Conservation (phyloP, 805 yeast species). For the Schwanniomyces vanrijiae region DNA sequence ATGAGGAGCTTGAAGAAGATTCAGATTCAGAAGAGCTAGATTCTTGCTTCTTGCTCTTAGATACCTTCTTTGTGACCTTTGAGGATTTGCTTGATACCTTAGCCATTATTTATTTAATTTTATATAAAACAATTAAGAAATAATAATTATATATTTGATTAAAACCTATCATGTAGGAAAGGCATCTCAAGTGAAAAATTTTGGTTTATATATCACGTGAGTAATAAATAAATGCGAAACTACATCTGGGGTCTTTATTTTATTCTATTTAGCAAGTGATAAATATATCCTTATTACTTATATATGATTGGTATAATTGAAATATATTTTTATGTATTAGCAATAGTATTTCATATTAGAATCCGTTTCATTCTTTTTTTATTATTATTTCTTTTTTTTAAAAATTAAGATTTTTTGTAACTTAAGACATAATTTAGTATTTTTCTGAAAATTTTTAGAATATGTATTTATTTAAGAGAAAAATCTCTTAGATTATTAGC, state of each 20-base stretch:
- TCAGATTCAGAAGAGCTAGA: slow-evolving; percentile 10
- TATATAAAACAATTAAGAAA: neutral
- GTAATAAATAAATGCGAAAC: neutral
- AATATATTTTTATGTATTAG: no score
- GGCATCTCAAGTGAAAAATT: slow-evolving; percentile 8
- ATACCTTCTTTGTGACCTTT: slow-evolving; percentile 24
- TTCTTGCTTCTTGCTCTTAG: slow-evolving; percentile 20
- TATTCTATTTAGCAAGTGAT: no score
- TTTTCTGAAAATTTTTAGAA: no score
- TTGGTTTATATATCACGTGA: neutral
- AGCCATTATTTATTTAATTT: slow-evolving; percentile 30
- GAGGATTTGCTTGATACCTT: slow-evolving; percentile 32
- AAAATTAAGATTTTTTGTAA: no score
- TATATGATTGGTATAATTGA: no score
- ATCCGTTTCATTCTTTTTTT: no score
- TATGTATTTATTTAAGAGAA: no score
- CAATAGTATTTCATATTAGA: no score
- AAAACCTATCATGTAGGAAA: neutral
- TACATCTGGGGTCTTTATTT: slow-evolving; percentile 1
- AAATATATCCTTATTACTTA: no score
- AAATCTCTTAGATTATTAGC: no score
- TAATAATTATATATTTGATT: neutral
- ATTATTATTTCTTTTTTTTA: no score
- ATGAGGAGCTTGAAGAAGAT: slow-evolving; percentile 20
- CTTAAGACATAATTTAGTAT: no score